Evolutionary conservation across 1,284 basidiomycete species (phyloP).

Genomic region (Marasmius sp.): DNA sequence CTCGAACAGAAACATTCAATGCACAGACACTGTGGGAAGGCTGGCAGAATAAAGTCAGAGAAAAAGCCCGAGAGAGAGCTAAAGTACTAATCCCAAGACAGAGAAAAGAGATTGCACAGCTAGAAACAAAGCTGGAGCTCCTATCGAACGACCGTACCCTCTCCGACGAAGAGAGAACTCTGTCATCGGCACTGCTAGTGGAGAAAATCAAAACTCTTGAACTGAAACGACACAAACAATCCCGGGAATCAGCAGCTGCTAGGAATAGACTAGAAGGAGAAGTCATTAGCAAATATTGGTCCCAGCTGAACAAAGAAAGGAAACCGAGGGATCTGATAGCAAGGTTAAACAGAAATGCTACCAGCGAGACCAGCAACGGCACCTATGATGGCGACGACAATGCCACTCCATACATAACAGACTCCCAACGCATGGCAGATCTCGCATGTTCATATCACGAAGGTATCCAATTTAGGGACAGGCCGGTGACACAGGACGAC

Average conservation of each 20-base stretch:
- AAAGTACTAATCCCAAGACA: slow-evolving; percentile 9
- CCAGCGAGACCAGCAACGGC: background rate
- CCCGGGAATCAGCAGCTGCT: slow-evolving; percentile 8
- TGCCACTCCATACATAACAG: background rate
- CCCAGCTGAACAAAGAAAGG: slow-evolving; percentile 14
- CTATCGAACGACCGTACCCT: background rate
- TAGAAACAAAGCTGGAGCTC: slow-evolving; percentile 8
- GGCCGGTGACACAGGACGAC: background rate
- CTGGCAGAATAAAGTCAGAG: slow-evolving; percentile 5
- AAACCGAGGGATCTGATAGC: slow-evolving; percentile 18
- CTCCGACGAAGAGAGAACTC: slow-evolving; percentile 2
- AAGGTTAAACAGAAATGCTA: background rate
- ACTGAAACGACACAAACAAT: slow-evolving; percentile 5
- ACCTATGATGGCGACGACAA: background rate
- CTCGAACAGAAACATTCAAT: slow-evolving; percentile 2
- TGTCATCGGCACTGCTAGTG: background rate
- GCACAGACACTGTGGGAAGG: slow-evolving; percentile 8
- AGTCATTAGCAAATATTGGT: slow-evolving; percentile 27
- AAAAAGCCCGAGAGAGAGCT: slow-evolving; percentile 7
- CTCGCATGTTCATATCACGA: slow-evolving; percentile 19
- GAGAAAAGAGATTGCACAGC: slow-evolving; percentile 3
- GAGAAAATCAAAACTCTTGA: slow-evolving; percentile 6
- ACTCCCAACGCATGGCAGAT: slow-evolving; percentile 17
- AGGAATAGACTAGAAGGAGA: slow-evolving; percentile 21
- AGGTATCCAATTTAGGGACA: slow-evolving; percentile 8